Evolutionary conservation across 176 grass and related monocot genomes (phyloP).

Genomic region (Zizania latifolia): DNA sequence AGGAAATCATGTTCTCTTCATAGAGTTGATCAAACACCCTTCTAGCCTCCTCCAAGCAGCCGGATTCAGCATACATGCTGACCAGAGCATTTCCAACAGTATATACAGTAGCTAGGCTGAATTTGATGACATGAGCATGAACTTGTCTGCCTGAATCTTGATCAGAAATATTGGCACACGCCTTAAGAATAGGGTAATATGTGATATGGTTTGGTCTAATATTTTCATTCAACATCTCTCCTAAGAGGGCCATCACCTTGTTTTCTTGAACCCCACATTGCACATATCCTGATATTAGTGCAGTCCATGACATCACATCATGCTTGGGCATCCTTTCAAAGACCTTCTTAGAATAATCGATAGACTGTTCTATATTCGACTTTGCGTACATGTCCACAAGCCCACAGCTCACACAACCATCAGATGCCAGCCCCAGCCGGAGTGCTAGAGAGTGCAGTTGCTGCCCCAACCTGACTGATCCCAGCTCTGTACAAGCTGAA

Average conservation of each 20-base stretch:
- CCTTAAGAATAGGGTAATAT: slow-evolving; percentile 66
- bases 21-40: slow-evolving; percentile 51
- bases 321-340: slow-evolving; percentile 44
- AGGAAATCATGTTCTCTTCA: slow-evolving; percentile 51
- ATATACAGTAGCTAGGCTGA: slow-evolving; percentile 34
- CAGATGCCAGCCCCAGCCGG: slow-evolving; percentile 42
- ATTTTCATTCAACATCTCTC: slow-evolving; percentile 47
- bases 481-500: slow-evolving; percentile 53
- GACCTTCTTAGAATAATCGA: slow-evolving; percentile 51
- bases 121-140: slow-evolving; percentile 62
- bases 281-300: slow-evolving; percentile 70
- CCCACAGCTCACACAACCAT: slow-evolving; percentile 65
- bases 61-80: slow-evolving; percentile 63
- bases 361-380: slow-evolving; percentile 18
- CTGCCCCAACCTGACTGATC: slow-evolving; percentile 48
- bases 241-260: slow-evolving; percentile 36
- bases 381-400: slow-evolving; percentile 85
- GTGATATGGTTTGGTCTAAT: slow-evolving; percentile 71
- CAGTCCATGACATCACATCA: slow-evolving; percentile 76
- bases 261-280: slow-evolving; percentile 52
- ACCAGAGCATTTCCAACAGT: slow-evolving; percentile 76
- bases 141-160: slow-evolving; percentile 51
- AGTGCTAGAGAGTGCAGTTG: slow-evolving; percentile 73
- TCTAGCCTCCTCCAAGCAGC: slow-evolving; percentile 63
- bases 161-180: slow-evolving; percentile 62